These are phyloP conservation scores for Daldinia sp. DNA, from an alignment of 2,329 filamentous ascomycete genomes.

Conservation along the genomic window DNA sequence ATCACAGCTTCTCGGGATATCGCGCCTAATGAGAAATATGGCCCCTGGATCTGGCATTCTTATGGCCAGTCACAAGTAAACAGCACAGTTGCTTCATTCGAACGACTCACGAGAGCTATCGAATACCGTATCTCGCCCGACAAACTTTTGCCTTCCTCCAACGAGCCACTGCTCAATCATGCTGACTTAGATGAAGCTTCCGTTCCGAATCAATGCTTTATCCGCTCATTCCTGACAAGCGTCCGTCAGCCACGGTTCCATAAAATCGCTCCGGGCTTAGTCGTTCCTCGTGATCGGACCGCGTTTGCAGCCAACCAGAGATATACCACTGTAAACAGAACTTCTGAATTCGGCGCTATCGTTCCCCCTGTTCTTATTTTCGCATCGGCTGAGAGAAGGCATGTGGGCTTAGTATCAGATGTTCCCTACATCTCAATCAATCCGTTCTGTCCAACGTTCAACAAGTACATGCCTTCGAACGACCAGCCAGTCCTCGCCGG, in stretches of 20 bases:
- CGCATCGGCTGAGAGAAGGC: background rate
- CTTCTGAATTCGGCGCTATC: background rate
- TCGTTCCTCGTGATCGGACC: slow-evolving; percentile 21
- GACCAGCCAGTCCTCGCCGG: slow-evolving; percentile 31
- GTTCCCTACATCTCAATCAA: background rate
- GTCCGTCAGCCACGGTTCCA: slow-evolving; percentile 34
- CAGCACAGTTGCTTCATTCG: slow-evolving; percentile 38
- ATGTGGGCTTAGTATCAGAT: background rate
- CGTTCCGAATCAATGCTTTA: slow-evolving; percentile 33
- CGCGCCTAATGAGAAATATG: slow-evolving; percentile 33
- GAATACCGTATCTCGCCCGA: background rate
- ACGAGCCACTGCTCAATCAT: slow-evolving; percentile 15
- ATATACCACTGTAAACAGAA: background rate
- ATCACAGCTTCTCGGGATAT: slow-evolving; percentile 36
- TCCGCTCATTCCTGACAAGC: slow-evolving; percentile 35
- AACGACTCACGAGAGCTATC: slow-evolving; percentile 30
- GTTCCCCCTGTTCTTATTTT: background rate
- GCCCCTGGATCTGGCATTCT: slow-evolving; percentile 45
- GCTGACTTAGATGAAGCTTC: slow-evolving; percentile 29
- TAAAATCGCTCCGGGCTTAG: slow-evolving; percentile 35
- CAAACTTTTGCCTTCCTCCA: background rate
- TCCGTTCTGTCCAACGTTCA: slow-evolving; percentile 18
- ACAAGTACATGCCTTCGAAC: slow-evolving; percentile 1
- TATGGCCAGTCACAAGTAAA: slow-evolving; percentile 45
- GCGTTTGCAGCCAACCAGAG: slow-evolving; percentile 31